A percentile compares a stretch with the other conserved stretches of the same genome.
Conservation (phyloP, 2,329 filamentous ascomycete genomes). For the Aspergillus sp. region DNA sequence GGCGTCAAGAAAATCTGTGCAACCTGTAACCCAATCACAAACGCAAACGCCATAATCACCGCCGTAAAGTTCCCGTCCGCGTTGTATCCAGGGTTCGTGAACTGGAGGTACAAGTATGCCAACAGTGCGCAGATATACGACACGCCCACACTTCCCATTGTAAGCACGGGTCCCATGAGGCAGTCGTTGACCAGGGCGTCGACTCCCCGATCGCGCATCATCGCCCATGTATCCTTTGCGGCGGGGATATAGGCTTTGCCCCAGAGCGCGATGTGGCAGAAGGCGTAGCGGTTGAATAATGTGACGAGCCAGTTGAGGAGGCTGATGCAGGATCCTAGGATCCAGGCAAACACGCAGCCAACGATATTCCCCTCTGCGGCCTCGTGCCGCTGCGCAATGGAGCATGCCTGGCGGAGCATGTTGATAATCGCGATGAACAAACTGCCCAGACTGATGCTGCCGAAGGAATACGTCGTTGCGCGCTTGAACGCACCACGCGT, state of each 20-base stretch:
- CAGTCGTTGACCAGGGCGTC: constrained; percentile 88
- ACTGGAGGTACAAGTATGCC: constrained; percentile 78
- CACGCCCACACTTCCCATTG: constrained; percentile 75
- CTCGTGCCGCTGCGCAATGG: constrained; percentile 63
- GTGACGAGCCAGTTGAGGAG: constrained; percentile 78
- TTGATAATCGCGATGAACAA: constrained; percentile 83
- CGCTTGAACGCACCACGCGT: constrained; percentile 79
- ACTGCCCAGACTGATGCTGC: constrained; percentile 81
- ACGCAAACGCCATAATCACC: constrained; percentile 75
- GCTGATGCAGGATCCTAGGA: constrained; percentile 68
- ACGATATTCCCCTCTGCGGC: constrained; percentile 63
- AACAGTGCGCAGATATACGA: constrained; percentile 75
- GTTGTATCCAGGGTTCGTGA: constrained; percentile 76
- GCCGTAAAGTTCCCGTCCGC: constrained; percentile 60
- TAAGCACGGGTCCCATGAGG: constrained; percentile 64
- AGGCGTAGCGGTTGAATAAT: constrained; percentile 88
- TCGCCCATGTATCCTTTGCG: constrained; percentile 81
- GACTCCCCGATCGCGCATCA: constrained; percentile 88
- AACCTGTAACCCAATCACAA: constrained; percentile 85
- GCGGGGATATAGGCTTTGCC: constrained; percentile 80
- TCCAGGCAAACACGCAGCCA: constrained; percentile 61
- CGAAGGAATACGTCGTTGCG: constrained; percentile 83
- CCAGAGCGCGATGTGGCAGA: constrained; percentile 87
- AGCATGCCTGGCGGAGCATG: constrained; percentile 72
- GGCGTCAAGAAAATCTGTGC: constrained; percentile 86